Conservation (phyloP, 345 rosid species). For the Citrus maxima region DNA sequence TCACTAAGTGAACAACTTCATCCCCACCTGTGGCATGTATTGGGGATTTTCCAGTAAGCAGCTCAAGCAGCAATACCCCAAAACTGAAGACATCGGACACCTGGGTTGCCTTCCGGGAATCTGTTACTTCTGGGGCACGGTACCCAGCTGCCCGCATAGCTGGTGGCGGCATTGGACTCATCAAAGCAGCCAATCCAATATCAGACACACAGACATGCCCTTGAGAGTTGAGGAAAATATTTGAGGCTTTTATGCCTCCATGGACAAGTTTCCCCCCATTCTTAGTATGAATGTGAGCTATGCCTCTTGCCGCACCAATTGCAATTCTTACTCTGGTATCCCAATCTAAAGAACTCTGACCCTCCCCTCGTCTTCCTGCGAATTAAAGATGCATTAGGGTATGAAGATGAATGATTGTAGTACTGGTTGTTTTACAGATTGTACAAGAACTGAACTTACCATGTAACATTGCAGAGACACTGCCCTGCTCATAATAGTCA, state of each 20-base stretch:
- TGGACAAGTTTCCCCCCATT: slow-evolving; percentile 76
- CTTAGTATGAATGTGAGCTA: slow-evolving; percentile 65
- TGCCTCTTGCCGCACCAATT: slow-evolving; percentile 77
- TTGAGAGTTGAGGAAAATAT: slow-evolving; percentile 63
- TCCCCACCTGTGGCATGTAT: slow-evolving; percentile 48
- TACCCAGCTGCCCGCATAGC: slow-evolving; percentile 65
- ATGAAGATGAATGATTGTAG: not conserved
- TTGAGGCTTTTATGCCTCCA: slow-evolving; percentile 87
- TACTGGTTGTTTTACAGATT: not conserved
- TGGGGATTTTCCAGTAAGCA: slow-evolving; percentile 81
- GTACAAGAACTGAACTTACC: slow-evolving; percentile 41
- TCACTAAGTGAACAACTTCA: slow-evolving; percentile 71
- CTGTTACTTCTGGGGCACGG: slow-evolving; percentile 90
- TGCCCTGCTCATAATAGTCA: slow-evolving; percentile 65
- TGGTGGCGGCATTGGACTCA: slow-evolving; percentile 61
- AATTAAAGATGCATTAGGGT: not conserved
- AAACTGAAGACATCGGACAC: slow-evolving; percentile 80
- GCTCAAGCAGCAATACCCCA: slow-evolving; percentile 83
- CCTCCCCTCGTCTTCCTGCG: slow-evolving; percentile 62
- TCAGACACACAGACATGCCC: slow-evolving; percentile 71
- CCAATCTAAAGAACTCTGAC: slow-evolving; percentile 67
- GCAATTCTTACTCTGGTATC: slow-evolving; percentile 69
- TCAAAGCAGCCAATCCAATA: slow-evolving; percentile 63
- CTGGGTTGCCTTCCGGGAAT: slow-evolving; percentile 72
- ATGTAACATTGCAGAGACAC: slow-evolving; percentile 70